phyloP scores from a whole-genome alignment of 2,329 filamentous ascomycete species.

The Colletotrichum viniferum region DNA sequence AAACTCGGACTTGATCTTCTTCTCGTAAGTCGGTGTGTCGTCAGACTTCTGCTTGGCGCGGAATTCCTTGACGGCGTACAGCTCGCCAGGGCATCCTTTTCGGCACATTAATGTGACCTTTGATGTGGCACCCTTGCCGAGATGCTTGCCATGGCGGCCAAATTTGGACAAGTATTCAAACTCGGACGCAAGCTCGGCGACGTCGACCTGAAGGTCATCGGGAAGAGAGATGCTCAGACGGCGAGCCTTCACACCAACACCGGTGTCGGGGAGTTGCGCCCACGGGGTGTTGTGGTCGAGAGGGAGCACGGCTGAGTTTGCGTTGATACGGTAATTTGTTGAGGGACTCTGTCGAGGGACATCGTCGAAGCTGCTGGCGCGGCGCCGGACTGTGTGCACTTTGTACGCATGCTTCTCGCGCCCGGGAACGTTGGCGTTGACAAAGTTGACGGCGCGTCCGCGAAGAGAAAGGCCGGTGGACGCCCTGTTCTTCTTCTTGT shows the following conservation, averaged over 20 bases:
- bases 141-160: slow-evolving; percentile 73
- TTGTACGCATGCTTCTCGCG: slow-evolving; percentile 30
- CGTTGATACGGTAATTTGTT: slow-evolving; percentile 22
- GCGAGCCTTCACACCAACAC: slow-evolving; percentile 79
- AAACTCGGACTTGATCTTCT: slow-evolving; percentile 91
- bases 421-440: slow-evolving; percentile 30
- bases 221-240: slow-evolving; percentile 76
- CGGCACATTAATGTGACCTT: slow-evolving; percentile 81
- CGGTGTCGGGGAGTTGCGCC: slow-evolving; percentile 68
- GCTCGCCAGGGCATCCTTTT: slow-evolving; percentile 66
- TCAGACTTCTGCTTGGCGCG: slow-evolving; percentile 74
- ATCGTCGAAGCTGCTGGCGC: slow-evolving; percentile 57
- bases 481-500: slow-evolving; percentile 54
- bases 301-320: slow-evolving; percentile 28
- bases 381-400: slow-evolving; percentile 28
- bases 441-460: slow-evolving; percentile 53
- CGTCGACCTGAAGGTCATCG: slow-evolving; percentile 75
- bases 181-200: slow-evolving; percentile 70
- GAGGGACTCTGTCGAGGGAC: slow-evolving; percentile 27
- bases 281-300: slow-evolving; percentile 54
- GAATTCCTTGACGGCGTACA: slow-evolving; percentile 90
- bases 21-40: slow-evolving; percentile 75
- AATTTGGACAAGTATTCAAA: slow-evolving; percentile 74
- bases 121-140: slow-evolving; percentile 84
- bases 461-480: slow-evolving; percentile 56